Conservation (phyloP, 345 rosid species). For the Arabidopsis arenosa region DNA sequence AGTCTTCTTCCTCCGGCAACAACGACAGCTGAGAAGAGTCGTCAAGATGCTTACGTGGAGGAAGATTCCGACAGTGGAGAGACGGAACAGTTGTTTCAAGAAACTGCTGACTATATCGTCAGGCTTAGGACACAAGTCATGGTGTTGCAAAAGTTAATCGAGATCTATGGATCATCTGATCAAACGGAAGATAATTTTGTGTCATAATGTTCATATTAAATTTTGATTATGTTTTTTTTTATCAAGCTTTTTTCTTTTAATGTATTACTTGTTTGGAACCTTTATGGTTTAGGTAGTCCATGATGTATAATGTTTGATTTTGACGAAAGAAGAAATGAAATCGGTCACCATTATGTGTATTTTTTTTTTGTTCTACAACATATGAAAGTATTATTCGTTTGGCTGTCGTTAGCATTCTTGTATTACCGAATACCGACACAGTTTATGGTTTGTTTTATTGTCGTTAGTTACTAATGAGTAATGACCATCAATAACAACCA, state of each 20-base stretch:
- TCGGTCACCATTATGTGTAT: background rate
- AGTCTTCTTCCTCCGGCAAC: conserved; percentile 59
- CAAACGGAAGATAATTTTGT: conserved; percentile 35
- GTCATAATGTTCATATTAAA: conserved; percentile 41
- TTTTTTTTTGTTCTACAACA: background rate
- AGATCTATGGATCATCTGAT: conserved; percentile 61
- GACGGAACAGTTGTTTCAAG: conserved; percentile 62
- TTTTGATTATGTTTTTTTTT: background rate
- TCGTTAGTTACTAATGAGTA: background rate
- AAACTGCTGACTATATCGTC: conserved; percentile 85
- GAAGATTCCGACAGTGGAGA: conserved; percentile 46
- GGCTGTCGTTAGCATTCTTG: background rate
- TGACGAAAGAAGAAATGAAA: conserved; percentile 14
- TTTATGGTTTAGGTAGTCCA: conserved; percentile 36
- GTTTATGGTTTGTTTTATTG: background rate
- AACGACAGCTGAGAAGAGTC: background rate
- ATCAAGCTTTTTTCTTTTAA: background rate
- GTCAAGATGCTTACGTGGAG: conserved; percentile 26
- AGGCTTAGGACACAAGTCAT: conserved; percentile 68
- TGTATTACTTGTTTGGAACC: conserved; percentile 22
- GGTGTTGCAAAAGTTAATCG: conserved; percentile 65
- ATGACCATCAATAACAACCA: background rate
- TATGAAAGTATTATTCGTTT: background rate
- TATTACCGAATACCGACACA: conserved; percentile 2
- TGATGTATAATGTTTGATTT: conserved; percentile 34